These are phyloP conservation scores for Nothophytophthora sp. DNA, from an alignment of 352 stramenopile species.

Conservation along the genomic window DNA sequence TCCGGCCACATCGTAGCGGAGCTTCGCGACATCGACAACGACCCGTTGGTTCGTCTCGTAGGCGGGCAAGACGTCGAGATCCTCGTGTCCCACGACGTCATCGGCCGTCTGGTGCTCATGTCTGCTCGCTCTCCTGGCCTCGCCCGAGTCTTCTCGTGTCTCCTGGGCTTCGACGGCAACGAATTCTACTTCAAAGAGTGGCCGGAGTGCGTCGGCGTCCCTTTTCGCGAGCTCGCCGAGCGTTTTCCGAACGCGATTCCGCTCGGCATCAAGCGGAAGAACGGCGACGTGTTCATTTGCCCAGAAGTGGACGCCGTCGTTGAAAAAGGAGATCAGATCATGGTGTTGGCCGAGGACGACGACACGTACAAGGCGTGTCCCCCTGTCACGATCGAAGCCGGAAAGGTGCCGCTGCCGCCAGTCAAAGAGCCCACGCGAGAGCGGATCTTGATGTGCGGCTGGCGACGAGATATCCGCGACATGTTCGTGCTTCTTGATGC, in stretches of 20 bases:
- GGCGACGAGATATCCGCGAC: constrained; percentile 80
- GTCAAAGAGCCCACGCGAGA: constrained; percentile 28
- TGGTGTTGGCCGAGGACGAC: constrained; percentile 82
- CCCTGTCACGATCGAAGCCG: constrained; percentile 25
- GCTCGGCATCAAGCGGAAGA: constrained; percentile 58
- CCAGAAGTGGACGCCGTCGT: constrained; percentile 28
- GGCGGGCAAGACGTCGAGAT: constrained; percentile 68
- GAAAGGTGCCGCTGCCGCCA: constrained; percentile 14
- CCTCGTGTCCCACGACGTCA: constrained; percentile 80
- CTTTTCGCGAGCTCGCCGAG: constrained; percentile 57
- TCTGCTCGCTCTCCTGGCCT: constrained; percentile 68
- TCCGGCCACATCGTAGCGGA: constrained; percentile 76
- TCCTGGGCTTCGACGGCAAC: constrained; percentile 81
- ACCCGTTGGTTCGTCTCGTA: constrained; percentile 62
- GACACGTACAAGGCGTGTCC: constrained; percentile 70
- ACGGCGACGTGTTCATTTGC: constrained; percentile 48
- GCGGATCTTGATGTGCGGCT: constrained; percentile 78
- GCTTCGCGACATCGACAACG: constrained; percentile 81
- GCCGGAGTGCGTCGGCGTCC: constrained; percentile 61
- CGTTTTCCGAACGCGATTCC: constrained; percentile 74
- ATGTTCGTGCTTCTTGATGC: constrained; percentile 79
- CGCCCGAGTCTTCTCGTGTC: constrained; percentile 42
- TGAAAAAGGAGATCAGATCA: constrained; percentile 49
- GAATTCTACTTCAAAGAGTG: constrained; percentile 87
- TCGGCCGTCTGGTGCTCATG: constrained; percentile 79